Conservation (phyloP, 768 basidiomycete species). For the Kwoniella bestiolae region DNA sequence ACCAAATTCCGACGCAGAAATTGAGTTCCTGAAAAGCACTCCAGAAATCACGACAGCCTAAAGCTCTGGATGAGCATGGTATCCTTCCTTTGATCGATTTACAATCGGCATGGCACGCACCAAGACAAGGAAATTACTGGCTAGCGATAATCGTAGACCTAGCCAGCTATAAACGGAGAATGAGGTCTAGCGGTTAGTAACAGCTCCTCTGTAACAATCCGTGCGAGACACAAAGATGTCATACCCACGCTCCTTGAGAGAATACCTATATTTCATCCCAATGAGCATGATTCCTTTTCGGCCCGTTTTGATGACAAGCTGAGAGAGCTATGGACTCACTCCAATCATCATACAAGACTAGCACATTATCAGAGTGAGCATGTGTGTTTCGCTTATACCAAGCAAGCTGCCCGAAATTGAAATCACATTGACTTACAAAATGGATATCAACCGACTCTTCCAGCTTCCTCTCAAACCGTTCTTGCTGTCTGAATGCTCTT, state of each 20-base stretch:
- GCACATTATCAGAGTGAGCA: neutral
- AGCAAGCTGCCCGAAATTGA: too few relatives aligned
- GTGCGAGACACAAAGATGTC: neutral
- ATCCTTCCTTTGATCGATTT: neutral
- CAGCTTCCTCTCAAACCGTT: constrained; percentile 23
- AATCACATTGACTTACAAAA: constrained; percentile 10
- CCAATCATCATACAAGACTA: neutral
- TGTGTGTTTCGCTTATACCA: too few relatives aligned
- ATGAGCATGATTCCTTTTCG: neutral
- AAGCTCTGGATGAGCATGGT: neutral
- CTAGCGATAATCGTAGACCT: constrained; percentile 67
- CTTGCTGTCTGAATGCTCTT: constrained; percentile 35
- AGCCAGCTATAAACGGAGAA: constrained; percentile 61
- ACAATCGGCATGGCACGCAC: constrained; percentile 6
- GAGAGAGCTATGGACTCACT: neutral
- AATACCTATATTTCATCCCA: neutral
- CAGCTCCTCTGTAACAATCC: too few relatives aligned
- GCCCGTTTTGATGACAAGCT: neutral
- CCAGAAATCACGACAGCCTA: constrained; percentile 71
- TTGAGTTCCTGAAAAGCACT: constrained; percentile 64
- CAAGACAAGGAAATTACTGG: constrained; percentile 69
- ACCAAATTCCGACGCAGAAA: constrained; percentile 67
- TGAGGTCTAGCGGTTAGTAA: neutral
- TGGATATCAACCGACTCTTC: constrained; percentile 26
- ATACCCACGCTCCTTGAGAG: constrained; percentile 4